Base-by-base conservation (phyloP, 2,329 filamentous ascomycete species). In the Cordyceps farinosa region DNA sequence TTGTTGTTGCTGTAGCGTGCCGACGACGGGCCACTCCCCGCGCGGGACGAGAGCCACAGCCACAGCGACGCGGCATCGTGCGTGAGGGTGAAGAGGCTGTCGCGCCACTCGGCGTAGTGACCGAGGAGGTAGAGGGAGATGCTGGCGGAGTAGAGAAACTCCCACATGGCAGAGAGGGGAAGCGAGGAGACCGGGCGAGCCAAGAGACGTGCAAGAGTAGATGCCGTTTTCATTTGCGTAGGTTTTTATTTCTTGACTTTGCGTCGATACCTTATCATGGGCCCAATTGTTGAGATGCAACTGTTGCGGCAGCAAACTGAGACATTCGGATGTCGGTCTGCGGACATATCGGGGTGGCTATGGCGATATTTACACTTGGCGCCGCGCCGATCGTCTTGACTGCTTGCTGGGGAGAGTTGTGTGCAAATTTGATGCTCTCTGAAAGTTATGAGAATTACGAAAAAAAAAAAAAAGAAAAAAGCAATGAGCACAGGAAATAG, bases 71-170 rank as follows among this genome's bases (percentile, higher is more conserved):
- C 38, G 42, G 50, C 45, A 40, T 64, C 62, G 3, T 50, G 57
- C 13, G n/a, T 27, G 27, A 64, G 32, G 5, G 51, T 61, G 34
- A 64, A 40, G 11, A 59, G 32, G 36, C 62, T 59, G 32, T 64
- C 62, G 27, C 62, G 22, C 62, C 62, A 64, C 22, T 64, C 57
- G 4, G 52, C 57, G 13, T 64, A 64, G 15, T 57, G 36, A 36
- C 62, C 51, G 34, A 64, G 9, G 10, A 64, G 38, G 44, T 64
- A 64, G 5, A 64, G n/a, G 8, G 58, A 53, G 32, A 56, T 59
- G 36, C 55, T 50, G 32, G 52, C 22, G 40, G 57, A 59, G 38
- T 61, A 61, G 10, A 64, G 9, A 17, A 55, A 53, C 29, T 61
- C 45, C 56, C 51, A 61, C 57, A 64, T 64, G 13, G 34, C 15